Evolutionary conservation across 345 rosid species (phyloP), one percentile per base, ranked within the genome.

Genomic region (Eucalyptus shirleyi): DNA sequence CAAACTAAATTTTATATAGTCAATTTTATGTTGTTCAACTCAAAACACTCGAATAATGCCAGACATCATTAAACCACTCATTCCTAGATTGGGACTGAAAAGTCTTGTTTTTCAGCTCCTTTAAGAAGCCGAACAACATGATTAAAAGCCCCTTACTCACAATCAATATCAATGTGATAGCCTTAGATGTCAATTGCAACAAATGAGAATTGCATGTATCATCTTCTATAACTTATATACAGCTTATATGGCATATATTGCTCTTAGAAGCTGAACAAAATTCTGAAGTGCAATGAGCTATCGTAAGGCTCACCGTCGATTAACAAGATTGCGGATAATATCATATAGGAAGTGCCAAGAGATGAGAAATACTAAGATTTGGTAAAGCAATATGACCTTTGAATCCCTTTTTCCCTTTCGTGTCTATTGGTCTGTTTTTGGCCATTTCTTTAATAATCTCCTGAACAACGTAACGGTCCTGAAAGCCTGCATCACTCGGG

Each of bases 361-460:
- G 77, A 32, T 86, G 86, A 59, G 50, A 56, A 59, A 30, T 34
- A 40, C 47, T 40, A 77, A 86, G 49, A 88, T 85, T 24, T 56
- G 87, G 62, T 77, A 53, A 55, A 56, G 59, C 65, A 82, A 17
- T 51, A 87, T 91, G 92, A 98, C 99, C 98, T 93, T 97, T 98
- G 88, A 86, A 98, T 55, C 98, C 97, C 87, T 94, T 96, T 91
- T 90, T 97, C 90, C 99, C 99, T 93, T 96, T 98, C 1, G 95
- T 93, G 92, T 97, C 99, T 88, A 96, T 94, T 44, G 98, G 99
- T 91, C 99, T 95, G 91, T 96, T 98, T 94, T 94, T 97, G 87
- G 99, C 99, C 99, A 98, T 98, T 90, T 98, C 99, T 91, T 98
- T 97, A 42, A 98, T 98, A 81, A 98, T 93, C 95, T 97, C 99